A percentile compares a stretch with the other conserved stretches of the same genome.
Evolutionary conservation across 2,329 filamentous ascomycete genomes (phyloP).

Genomic region (Xylaria arbuscula): DNA sequence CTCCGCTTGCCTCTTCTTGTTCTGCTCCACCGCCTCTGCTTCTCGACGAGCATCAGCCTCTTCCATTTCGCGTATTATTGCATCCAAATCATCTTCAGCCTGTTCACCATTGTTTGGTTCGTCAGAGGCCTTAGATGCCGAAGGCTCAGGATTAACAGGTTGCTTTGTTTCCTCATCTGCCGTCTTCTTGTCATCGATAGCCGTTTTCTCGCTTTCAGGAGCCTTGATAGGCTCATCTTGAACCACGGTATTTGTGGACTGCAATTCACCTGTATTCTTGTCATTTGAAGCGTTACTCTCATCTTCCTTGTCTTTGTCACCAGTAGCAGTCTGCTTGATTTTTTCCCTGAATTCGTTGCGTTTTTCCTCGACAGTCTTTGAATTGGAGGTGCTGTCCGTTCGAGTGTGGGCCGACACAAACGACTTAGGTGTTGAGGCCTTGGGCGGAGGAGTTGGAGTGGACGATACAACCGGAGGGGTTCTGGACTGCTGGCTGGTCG

Average conservation of each 20-base stretch:
- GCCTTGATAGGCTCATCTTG: conserved; percentile 45
- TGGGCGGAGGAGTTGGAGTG: conserved; percentile 82
- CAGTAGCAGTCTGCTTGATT: conserved; percentile 70
- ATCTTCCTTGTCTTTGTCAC: conserved; percentile 62
- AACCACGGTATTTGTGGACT: conserved; percentile 33
- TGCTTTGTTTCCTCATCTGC: conserved; percentile 47
- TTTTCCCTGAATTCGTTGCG: conserved; percentile 85
- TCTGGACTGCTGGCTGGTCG: conserved; percentile 67
- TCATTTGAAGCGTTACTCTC: conserved; percentile 50
- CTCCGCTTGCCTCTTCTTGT: conserved; percentile 56
- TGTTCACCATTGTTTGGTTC: conserved; percentile 43
- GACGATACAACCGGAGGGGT: conserved; percentile 78
- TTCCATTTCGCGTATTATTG: conserved; percentile 72
- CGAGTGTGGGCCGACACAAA: conserved; percentile 71
- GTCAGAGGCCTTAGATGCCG: conserved; percentile 52
- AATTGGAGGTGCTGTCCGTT: conserved; percentile 73
- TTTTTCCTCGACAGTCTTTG: conserved; percentile 83
- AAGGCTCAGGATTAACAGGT: conserved; percentile 46
- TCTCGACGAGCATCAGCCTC: conserved; percentile 64
- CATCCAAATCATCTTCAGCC: conserved; percentile 66
- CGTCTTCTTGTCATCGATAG: conserved; percentile 45
- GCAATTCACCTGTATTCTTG: conserved; percentile 47
- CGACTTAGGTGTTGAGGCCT: conserved; percentile 67
- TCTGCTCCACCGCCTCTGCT: conserved; percentile 59
- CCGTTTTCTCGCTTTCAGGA: conserved; percentile 51